phyloP scores from a whole-genome alignment of 345 rosid species.

The Eucalyptus pauciflora region DNA sequence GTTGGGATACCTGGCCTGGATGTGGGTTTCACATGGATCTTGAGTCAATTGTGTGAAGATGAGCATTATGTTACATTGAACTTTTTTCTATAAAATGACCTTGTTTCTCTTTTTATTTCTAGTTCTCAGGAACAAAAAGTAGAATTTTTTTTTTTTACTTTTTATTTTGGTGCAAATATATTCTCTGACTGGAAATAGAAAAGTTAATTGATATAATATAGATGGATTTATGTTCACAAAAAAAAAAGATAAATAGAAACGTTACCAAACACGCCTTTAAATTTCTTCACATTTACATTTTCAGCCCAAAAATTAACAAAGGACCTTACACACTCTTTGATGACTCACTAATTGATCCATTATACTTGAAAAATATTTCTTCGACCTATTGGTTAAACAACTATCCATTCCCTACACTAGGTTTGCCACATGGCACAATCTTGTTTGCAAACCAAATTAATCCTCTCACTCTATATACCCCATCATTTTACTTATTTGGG shows the following conservation, averaged over 20 bases:
- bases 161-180: no score
- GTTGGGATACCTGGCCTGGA: neutral
- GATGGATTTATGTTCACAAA: neutral
- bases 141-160: neutral
- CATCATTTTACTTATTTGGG: neutral
- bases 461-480: neutral
- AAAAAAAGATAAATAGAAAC: no score
- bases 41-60: neutral
- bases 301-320: neutral
- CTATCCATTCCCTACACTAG: neutral
- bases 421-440: neutral
- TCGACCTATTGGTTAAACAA: neutral
- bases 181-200: no score
- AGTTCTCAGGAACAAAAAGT: fast-evolving
- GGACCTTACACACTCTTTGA: neutral
- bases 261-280: neutral
- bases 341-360: neutral
- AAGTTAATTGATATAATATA: no score
- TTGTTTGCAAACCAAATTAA: neutral
- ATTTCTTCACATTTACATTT: neutral
- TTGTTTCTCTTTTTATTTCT: no score
- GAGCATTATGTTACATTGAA: neutral
- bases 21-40: neutral
- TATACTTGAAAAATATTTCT: neutral
- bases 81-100: neutral